These are phyloP conservation scores for Eucalyptus victrix DNA, from an alignment of 345 rosid species.

Conservation along the genomic window DNA sequence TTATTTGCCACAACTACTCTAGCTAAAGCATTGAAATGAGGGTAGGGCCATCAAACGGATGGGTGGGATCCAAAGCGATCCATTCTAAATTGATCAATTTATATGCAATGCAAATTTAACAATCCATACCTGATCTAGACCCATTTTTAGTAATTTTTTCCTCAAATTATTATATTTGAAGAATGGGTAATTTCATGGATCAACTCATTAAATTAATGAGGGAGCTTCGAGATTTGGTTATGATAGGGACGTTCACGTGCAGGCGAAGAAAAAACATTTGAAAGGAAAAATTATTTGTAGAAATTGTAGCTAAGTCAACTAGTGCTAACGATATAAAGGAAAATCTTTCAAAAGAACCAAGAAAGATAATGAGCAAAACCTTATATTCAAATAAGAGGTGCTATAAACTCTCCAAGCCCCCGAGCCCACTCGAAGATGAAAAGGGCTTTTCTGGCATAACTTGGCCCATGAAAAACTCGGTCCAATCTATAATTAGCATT, in stretches of 20 bases:
- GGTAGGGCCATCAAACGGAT: accelerated
- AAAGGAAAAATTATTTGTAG: background rate
- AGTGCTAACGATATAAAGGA: background rate
- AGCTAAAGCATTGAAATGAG: background rate
- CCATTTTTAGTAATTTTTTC: too few relatives aligned
- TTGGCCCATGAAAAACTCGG: background rate
- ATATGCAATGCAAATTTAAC: too few relatives aligned
- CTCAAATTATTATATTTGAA: too few relatives aligned
- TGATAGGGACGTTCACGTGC: background rate
- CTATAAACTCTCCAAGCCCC: too few relatives aligned
- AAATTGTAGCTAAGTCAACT: background rate
- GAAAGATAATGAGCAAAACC: background rate
- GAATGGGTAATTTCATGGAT: background rate
- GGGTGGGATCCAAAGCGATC: too few relatives aligned
- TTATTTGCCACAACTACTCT: background rate
- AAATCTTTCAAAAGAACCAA: background rate
- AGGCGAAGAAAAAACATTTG: too few relatives aligned
- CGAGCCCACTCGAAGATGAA: background rate
- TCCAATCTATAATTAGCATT: background rate
- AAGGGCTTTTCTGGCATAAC: background rate
- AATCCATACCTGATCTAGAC: too few relatives aligned
- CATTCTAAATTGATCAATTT: too few relatives aligned
- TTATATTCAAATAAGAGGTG: background rate
- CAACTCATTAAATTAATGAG: too few relatives aligned
- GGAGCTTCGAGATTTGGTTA: background rate